These are phyloP conservation scores for Rhododendron henanense DNA, from an alignment of 148 eudicot species.

Conservation along the genomic window DNA sequence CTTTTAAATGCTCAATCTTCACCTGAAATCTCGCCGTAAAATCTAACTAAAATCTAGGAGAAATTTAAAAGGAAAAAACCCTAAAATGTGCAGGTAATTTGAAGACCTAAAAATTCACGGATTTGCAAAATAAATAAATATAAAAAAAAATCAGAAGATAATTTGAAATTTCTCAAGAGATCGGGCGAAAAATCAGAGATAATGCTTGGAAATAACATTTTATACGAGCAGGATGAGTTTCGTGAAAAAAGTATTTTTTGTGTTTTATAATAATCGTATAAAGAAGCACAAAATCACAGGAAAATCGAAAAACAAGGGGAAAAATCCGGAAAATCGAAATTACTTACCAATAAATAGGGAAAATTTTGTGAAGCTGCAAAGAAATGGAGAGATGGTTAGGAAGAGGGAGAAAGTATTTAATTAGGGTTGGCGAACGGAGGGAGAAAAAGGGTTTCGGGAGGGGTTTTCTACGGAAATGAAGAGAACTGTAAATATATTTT, in stretches of 20 bases:
- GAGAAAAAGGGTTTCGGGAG: background rate
- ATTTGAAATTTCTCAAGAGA: conserved; percentile 8
- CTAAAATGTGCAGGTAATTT: background rate
- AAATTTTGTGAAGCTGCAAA: conserved; percentile 8
- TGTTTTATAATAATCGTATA: conserved; percentile 5
- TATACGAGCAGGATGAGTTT: background rate
- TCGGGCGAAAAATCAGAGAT: conserved; percentile 1
- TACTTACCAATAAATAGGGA: conserved; percentile 24
- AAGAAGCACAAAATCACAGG: background rate
- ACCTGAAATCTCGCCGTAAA: conserved; percentile 1
- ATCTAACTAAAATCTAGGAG: background rate
- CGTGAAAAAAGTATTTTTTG: background rate
- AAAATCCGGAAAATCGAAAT: conserved; percentile 3
- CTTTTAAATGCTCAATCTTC: background rate
- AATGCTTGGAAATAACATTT: conserved; percentile 9
- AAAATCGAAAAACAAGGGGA: background rate
- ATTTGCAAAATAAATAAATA: background rate
- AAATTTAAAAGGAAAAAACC: background rate
- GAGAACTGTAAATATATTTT: conserved; percentile 8
- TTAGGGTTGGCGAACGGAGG: conserved; percentile 12
- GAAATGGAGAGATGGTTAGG: conserved; percentile 5
- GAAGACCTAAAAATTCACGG: background rate
- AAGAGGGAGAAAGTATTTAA: conserved; percentile 3
- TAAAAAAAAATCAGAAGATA: background rate
- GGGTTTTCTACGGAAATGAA: conserved; percentile 8